Evolutionary conservation across 495 filamentous ascomycete genomes (phyloP).

Genomic region (Xylaria grammica): DNA sequence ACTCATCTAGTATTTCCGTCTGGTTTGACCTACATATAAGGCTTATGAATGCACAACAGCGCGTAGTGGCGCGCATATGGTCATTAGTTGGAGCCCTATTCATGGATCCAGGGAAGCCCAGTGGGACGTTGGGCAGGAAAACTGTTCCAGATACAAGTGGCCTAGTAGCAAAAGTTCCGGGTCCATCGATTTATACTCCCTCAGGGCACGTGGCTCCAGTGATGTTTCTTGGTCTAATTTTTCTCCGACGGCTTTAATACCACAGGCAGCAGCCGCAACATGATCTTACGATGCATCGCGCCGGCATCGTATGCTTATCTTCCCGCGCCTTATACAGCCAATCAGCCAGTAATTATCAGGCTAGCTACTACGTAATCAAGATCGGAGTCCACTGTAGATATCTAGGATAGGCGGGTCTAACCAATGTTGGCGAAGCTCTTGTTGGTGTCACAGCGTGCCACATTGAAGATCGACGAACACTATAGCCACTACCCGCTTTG

Average conservation of each 20-base stretch:
- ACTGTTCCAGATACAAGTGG: conserved; percentile 29
- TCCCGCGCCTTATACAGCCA: neutral
- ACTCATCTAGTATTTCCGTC: conserved; percentile 11
- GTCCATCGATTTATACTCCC: conserved; percentile 19
- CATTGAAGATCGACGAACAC: conserved; percentile 23
- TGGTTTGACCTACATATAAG: conserved; percentile 19
- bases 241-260: conserved; percentile 7
- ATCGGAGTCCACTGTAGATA: conserved; percentile 8
- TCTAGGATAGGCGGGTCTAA: conserved; percentile 10
- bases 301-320: neutral
- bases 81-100: conserved; percentile 1
- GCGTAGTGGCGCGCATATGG: conserved; percentile 12
- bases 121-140: conserved; percentile 39
- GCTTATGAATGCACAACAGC: conserved; percentile 21
- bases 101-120: conserved; percentile 21
- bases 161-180: conserved; percentile 14
- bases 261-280: neutral
- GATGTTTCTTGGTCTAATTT: conserved; percentile 21
- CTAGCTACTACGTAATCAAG: conserved; percentile 10
- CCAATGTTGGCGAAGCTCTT: neutral
- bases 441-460: conserved; percentile 8
- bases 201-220: conserved; percentile 40
- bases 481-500: conserved; percentile 11
- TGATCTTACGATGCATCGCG: conserved; percentile 1
- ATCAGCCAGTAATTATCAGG: neutral